phyloP scores from a whole-genome alignment of 805 yeast species.

The Cephaloascus fragrans region DNA sequence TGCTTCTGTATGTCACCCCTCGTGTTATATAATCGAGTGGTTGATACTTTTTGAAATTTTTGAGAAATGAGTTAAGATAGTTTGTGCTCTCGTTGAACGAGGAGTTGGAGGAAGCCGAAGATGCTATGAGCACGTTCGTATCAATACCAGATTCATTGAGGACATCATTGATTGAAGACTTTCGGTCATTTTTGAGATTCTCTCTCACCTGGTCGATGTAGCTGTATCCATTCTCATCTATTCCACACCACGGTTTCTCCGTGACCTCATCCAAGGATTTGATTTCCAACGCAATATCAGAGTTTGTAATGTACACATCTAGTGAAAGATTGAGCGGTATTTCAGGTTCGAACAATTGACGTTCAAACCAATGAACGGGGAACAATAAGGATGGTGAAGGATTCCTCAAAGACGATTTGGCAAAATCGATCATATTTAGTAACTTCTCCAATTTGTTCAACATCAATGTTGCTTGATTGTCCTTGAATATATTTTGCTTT shows the following conservation, averaged over 20 bases:
- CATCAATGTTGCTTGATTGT: too few relatives aligned
- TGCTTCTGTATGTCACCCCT: slow-evolving; percentile 47
- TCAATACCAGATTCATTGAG: slow-evolving; percentile 19
- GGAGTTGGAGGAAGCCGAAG: too few relatives aligned
- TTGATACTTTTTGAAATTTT: slow-evolving; percentile 4
- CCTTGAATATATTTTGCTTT: not conserved
- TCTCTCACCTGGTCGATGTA: slow-evolving; percentile 51
- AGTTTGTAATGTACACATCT: slow-evolving; percentile 50
- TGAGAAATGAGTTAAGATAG: not conserved
- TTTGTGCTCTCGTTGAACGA: not conserved
- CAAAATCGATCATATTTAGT: slow-evolving; percentile 16
- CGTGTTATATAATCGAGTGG: slow-evolving; percentile 50
- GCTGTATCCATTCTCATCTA: slow-evolving; percentile 39
- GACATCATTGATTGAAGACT: slow-evolving; percentile 24
- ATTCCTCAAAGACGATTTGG: slow-evolving; percentile 25
- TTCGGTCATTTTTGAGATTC: slow-evolving; percentile 37
- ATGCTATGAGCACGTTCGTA: not conserved
- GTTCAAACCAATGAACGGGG: slow-evolving; percentile 39
- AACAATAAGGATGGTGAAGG: slow-evolving; percentile 49
- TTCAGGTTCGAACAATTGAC: slow-evolving; percentile 31
- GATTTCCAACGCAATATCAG: slow-evolving; percentile 54
- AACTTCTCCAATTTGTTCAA: slow-evolving; percentile 8
- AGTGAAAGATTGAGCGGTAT: slow-evolving; percentile 38
- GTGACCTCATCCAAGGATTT: slow-evolving; percentile 38
- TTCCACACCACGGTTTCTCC: slow-evolving; percentile 54